Evolutionary conservation across 192 early-diverging fungal species (phyloP), one percentile per base, ranked within the genome.

Genomic region (Geranomyces variabilis): DNA sequence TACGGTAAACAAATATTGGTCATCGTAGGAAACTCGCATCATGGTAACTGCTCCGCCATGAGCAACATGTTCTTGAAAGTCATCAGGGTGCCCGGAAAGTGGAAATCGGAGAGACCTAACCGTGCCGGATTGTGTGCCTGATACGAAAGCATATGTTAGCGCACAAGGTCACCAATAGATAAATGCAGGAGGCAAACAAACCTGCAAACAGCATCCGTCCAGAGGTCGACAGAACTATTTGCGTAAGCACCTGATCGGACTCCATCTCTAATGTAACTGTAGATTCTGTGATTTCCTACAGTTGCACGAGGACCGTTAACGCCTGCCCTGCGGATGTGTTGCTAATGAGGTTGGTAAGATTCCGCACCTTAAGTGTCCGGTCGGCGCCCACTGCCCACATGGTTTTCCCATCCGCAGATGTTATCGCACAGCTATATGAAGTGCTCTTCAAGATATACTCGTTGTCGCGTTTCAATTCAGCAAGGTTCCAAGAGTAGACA

Each of bases 131-230:
- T 75, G 14, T 0, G 84, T 86, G 65, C 83, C 83, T 84, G 55
- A 57, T 19, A 22, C 10, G 14, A 22, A 29, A n/a, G 67, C n/a
- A n/a, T n/a, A n/a, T n/a, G n/a, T n/a, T n/a, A n/a, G n/a, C n/a
- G n/a, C n/a, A n/a, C n/a, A n/a, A n/a, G n/a, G n/a, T n/a, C n/a
- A n/a, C n/a, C n/a, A 48, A 34, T 43, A 63, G 33, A 59, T 64
- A 28, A 9, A 34, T 30, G 63, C 28, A 66, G 30, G 45, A 58
- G 4, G 70, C 36, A 10, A 41, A 41, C 75, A 41, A 41, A 83
- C 85, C 86, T 28, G 77, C 85, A 82, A 88, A 87, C 51, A 88
- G 48, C 85, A 88, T 87, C 22, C 75, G 67, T 2, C 85, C 85
- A 0, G 77, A 78, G n/a, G 80, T 41, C 9, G 85, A 85, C 17